Evolutionary conservation across 202 grass and related monocot genomes (phyloP).

Genomic region (Eragrostis tef): DNA sequence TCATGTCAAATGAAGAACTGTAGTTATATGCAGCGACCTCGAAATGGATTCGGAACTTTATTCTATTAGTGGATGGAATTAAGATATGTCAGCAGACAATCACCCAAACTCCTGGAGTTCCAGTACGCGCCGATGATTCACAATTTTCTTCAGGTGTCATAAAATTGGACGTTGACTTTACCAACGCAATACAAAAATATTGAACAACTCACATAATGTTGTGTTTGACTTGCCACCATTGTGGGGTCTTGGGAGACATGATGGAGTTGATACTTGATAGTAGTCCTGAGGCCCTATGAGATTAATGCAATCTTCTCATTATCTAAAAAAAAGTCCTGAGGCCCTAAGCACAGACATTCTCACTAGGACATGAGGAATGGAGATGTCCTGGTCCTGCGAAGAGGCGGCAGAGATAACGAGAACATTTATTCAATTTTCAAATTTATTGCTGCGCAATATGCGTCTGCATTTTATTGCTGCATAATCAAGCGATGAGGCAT

Average conservation of each 20-base stretch:
- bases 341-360: not conserved
- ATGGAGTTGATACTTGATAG: not conserved
- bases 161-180: not conserved
- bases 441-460: not conserved
- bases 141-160: not conserved
- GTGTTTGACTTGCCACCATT: slow-evolving; percentile 20
- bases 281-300: not conserved
- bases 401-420: slow-evolving; percentile 4
- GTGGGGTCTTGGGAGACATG: not conserved
- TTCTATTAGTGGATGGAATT: too few relatives aligned
- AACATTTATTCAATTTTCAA: not conserved
- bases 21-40: not conserved
- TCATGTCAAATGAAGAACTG: not conserved
- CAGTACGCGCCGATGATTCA: not conserved
- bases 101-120: not conserved
- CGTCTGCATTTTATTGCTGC: not conserved
- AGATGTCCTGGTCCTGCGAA: not conserved
- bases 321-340: too few relatives aligned
- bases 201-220: not conserved
- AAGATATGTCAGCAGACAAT: not conserved
- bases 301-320: too few relatives aligned
- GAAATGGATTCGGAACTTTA: not conserved
- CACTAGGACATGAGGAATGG: not conserved
- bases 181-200: not conserved
- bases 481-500: not conserved